Base-by-base conservation (phyloP, 495 filamentous ascomycete genomes). In the Talaromyces stipitatus region DNA sequence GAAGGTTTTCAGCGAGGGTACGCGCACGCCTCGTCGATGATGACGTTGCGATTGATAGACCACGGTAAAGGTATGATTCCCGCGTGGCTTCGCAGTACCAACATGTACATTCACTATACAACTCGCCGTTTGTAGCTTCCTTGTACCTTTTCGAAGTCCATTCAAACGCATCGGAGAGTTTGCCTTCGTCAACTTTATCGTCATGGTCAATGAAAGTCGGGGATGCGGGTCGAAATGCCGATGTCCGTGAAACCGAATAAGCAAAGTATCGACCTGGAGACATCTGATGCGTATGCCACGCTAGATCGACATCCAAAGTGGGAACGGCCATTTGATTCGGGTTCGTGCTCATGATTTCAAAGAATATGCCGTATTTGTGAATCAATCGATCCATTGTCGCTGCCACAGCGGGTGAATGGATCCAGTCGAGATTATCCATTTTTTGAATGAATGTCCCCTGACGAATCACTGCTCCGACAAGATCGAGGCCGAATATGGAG, bases 41-140 rank as follows among this genome's bases (percentile, higher is more conserved):
- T 38, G 62, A 58, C 26, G 57, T 61, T 60, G 69, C 60, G 30
- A 74, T 32, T 33, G 67, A 59, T 10, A 78, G 81, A 29, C 77
- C 74, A 18, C 11, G 59, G 66, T 87, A 82, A 9, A 80, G 68
- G 41, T 71, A 66, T n/a, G 70, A 59, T 32, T 82, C 80, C 11
- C 90, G 85, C 58, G 88, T 82, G 20, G 85, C 82, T 75, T 94
- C 90, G 72, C 91, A 96, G 66, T 91, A 92, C 89, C 91, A 95
- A 70, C 91, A 96, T 3, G 85, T 90, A 65, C 91, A 95, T 68
- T 89, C 86, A 27, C 80, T 86, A 68, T 94, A 95, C 24, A 87
- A 78, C 57, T 86, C 79, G 7, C 75, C 72, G 62, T 76, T 84
- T 16, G 69, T 73, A 36, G 66, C 59, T 30, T 84, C 81, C 61